Conservation (phyloP, 139 green algal species). For the Spirogloea muscicola region DNA sequence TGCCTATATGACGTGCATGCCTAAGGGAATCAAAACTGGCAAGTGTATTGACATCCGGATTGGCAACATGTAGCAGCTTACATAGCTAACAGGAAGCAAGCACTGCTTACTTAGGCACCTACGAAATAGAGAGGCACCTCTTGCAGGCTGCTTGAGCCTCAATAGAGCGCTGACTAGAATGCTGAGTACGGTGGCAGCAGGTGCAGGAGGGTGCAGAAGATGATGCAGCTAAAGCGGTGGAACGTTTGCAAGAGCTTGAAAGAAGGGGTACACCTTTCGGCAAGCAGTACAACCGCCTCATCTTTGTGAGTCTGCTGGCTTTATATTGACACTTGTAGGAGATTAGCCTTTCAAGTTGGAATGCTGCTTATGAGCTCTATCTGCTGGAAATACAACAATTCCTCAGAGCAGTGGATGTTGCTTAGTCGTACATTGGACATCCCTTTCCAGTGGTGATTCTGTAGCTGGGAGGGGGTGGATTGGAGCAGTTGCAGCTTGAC, state of each 20-base stretch:
- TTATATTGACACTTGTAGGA: no score
- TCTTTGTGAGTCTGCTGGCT: slow-evolving; percentile 26
- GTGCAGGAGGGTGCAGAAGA: slow-evolving; percentile 34
- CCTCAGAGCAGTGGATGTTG: no score
- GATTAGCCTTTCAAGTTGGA: no score
- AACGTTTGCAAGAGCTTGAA: slow-evolving; percentile 7
- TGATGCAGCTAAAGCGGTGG: neutral
- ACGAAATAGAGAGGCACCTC: neutral
- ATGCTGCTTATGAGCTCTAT: no score
- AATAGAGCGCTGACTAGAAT: no score
- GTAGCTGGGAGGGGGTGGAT: no score
- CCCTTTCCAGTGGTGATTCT: no score
- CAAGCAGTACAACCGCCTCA: slow-evolving; percentile 9
- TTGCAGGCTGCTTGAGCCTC: neutral
- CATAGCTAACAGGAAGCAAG: neutral
- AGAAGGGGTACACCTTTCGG: neutral
- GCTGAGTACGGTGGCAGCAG: neutral
- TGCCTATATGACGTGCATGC: neutral
- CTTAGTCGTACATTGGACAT: no score
- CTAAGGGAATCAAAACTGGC: neutral
- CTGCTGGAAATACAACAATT: no score
- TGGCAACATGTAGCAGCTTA: neutral
- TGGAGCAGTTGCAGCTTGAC: no score
- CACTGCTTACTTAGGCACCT: neutral
- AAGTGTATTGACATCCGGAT: neutral